A percentile compares a stretch with the other conserved stretches of the same genome.
Evolutionary conservation across 169 alveolate genomes (phyloP).

Genomic region (Babesia sp.): DNA sequence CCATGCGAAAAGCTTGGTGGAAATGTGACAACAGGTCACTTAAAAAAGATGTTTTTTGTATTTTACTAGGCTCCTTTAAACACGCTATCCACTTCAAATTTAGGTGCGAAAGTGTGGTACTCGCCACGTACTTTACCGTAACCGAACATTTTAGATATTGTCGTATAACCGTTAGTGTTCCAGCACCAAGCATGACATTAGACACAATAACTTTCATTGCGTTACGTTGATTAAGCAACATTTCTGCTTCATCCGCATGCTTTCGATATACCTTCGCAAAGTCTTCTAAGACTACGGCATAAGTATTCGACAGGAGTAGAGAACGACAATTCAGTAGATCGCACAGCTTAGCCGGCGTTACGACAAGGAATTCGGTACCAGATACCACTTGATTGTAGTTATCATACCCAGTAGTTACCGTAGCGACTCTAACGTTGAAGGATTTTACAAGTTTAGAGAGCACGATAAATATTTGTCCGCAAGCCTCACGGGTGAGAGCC

Average conservation of each 20-base stretch:
- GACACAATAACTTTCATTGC: conserved; percentile 23
- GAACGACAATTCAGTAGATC: conserved; percentile 3
- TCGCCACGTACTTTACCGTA: conserved; percentile 11
- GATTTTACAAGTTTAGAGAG: conserved; percentile 33
- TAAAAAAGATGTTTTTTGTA: conserved; percentile 17
- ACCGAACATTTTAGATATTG: conserved; percentile 13
- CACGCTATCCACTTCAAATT: conserved; percentile 23
- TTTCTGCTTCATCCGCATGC: conserved; percentile 20
- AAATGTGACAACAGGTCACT: conserved; percentile 28
- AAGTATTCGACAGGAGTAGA: background rate
- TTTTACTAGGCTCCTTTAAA: conserved; percentile 19
- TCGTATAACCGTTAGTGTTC: conserved; percentile 3
- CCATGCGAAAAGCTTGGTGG: conserved; percentile 32
- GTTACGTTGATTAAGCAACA: background rate
- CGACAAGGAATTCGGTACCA: conserved; percentile 39
- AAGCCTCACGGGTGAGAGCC: conserved; percentile 39
- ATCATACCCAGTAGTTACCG: conserved; percentile 24
- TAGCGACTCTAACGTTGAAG: conserved; percentile 21
- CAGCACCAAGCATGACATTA: conserved; percentile 1
- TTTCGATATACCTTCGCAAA: conserved; percentile 16
- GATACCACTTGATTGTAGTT: conserved; percentile 28
- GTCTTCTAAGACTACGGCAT: conserved; percentile 4
- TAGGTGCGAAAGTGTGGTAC: background rate
- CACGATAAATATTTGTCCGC: conserved; percentile 30
- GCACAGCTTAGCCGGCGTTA: conserved; percentile 27